phyloP scores from a whole-genome alignment of 176 grass and related monocot species.

The Tuctoria greenei region DNA sequence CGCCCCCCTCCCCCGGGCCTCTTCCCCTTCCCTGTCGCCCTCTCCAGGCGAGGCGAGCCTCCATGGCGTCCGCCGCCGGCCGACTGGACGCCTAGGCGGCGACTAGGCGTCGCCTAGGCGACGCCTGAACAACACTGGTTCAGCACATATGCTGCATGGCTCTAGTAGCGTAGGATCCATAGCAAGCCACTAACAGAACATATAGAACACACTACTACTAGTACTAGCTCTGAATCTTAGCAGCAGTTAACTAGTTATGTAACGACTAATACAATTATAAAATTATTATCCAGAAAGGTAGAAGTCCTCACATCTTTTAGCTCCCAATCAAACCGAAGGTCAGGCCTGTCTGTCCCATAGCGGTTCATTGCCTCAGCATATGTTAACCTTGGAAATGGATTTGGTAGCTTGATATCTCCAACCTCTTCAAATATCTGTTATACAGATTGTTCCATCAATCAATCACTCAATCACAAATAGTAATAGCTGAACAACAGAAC shows the following conservation, averaged over 20 bases:
- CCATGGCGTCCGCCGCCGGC: too few relatives aligned
- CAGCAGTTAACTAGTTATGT: conserved; percentile 11
- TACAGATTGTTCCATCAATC: conserved; percentile 25
- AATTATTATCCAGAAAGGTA: conserved; percentile 36
- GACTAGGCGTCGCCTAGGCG: too few relatives aligned
- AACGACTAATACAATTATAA: conserved; percentile 19
- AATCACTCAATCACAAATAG: conserved; percentile 37
- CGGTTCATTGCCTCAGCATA: conserved; percentile 83
- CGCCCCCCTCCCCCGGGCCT: too few relatives aligned
- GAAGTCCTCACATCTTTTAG: conserved; percentile 77
- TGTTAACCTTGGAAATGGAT: conserved; percentile 80
- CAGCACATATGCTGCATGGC: background rate
- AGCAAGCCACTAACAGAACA: background rate
- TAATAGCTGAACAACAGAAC: background rate
- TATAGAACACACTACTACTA: background rate
- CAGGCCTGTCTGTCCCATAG: conserved; percentile 92
- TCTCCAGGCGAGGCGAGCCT: too few relatives aligned
- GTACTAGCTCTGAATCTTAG: background rate
- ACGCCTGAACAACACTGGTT: too few relatives aligned
- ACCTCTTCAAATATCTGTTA: conserved; percentile 86
- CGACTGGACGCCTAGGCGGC: too few relatives aligned
- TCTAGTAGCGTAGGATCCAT: conserved; percentile 2
- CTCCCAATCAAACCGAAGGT: conserved; percentile 87
- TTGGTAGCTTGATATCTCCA: conserved; percentile 73
- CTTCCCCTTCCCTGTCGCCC: too few relatives aligned